These are phyloP conservation scores for Trichoderma endophyticum DNA, from an alignment of 2,329 filamentous ascomycete genomes.

Conservation along the genomic window DNA sequence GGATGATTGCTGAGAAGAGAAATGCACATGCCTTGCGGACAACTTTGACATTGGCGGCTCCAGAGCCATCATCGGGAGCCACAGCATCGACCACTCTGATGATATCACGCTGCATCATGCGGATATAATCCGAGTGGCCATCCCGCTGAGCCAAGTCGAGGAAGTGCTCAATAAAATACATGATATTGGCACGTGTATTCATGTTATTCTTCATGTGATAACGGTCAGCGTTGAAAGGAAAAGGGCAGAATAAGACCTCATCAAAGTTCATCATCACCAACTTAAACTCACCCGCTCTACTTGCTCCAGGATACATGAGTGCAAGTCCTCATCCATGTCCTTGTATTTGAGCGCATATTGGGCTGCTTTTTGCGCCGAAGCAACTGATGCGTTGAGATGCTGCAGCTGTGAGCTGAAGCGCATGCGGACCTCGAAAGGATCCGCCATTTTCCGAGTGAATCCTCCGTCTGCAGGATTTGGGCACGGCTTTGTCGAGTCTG, in stretches of 20 bases:
- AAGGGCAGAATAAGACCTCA: too few relatives aligned
- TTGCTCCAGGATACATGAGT: constrained; percentile 96
- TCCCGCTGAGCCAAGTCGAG: constrained; percentile 80
- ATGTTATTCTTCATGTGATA: constrained; percentile 68
- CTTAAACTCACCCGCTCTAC: constrained; percentile 64
- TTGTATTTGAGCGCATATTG: constrained; percentile 92
- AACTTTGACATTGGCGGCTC: constrained; percentile 91
- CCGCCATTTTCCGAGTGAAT: constrained; percentile 46
- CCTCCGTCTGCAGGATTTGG: background rate
- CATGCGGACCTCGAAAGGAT: constrained; percentile 98
- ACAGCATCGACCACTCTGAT: constrained; percentile 88
- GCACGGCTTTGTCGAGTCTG: constrained; percentile 4
- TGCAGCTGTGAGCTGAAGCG: constrained; percentile 89
- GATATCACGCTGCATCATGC: constrained; percentile 94
- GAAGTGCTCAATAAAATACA: constrained; percentile 97
- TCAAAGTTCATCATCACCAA: background rate
- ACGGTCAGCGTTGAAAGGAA: background rate
- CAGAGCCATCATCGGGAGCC: constrained; percentile 78
- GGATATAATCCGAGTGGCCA: constrained; percentile 74
- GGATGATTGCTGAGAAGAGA: background rate
- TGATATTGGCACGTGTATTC: constrained; percentile 97
- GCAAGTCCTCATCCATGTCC: constrained; percentile 94
- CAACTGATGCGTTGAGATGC: constrained; percentile 85
- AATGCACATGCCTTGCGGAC: constrained; percentile 65
- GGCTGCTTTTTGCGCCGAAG: constrained; percentile 86